phyloP scores from a whole-genome alignment of 139 green algal genomes.

The Chlamydomonas sphaeroides region DNA sequence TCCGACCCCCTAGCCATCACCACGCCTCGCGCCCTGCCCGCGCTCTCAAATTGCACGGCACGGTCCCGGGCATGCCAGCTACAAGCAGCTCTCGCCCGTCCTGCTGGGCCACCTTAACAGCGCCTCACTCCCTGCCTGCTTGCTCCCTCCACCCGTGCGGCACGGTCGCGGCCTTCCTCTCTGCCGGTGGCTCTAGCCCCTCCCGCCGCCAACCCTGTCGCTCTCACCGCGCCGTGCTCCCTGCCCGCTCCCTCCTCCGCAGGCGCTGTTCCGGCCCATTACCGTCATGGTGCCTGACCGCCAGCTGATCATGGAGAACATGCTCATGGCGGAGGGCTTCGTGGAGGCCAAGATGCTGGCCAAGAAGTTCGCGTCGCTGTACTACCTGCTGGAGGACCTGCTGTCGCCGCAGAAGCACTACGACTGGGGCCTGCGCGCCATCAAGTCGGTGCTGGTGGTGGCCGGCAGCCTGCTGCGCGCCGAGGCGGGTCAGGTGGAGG shows the following conservation, averaged over 20 bases:
- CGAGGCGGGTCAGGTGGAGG: slow-evolving; percentile 85
- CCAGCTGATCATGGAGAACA: slow-evolving; percentile 92
- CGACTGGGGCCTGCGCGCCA: slow-evolving; percentile 86
- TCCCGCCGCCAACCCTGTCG: neutral
- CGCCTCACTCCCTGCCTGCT: too few species aligned
- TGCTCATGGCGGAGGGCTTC: slow-evolving; percentile 90
- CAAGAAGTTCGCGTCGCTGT: slow-evolving; percentile 87
- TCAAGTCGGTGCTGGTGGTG: slow-evolving; percentile 89
- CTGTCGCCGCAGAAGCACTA: slow-evolving; percentile 90
- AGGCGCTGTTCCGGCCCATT: slow-evolving; percentile 85
- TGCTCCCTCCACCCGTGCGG: too few species aligned
- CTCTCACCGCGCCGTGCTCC: neutral
- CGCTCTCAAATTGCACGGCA: too few species aligned
- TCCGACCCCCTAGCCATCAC: too few species aligned
- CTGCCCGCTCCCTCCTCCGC: neutral
- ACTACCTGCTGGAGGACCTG: slow-evolving; percentile 87
- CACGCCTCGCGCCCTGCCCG: too few species aligned
- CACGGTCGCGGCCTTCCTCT: too few species aligned
- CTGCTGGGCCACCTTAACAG: too few species aligned
- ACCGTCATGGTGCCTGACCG: slow-evolving; percentile 88
- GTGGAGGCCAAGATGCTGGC: slow-evolving; percentile 85
- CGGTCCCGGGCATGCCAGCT: too few species aligned
- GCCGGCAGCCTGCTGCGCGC: slow-evolving; percentile 80
- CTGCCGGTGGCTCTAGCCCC: neutral
- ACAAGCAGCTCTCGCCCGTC: too few species aligned